Evolutionary conservation across 129 eudicot species (phyloP), one percentile per base, ranked within the genome.

Genomic region (Flaveria ramosissima): DNA sequence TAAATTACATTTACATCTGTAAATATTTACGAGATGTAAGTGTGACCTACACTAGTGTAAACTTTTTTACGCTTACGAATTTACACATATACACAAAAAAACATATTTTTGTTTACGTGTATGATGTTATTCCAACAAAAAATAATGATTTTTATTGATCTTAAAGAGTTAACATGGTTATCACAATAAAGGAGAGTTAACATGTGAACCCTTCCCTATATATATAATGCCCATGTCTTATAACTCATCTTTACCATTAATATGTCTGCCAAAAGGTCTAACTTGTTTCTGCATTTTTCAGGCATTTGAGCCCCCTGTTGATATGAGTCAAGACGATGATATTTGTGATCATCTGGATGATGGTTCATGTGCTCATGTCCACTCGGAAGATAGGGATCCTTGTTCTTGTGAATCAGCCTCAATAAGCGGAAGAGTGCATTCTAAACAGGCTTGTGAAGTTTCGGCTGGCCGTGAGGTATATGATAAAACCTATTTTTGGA

Each of bases 291-390:
- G 32, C 21, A 8, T 72, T 65, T 57, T 84, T 64, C 85, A 93
- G 98, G 93, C 96, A 48, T 93, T 93, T 91, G 93, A 93, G 61
- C 97, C 98, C 62, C 98, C 97, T 16, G 82, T 93, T 74, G 98
- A 93, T 86, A 84, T 93, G 96, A 87, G 96, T 71, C 84, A 75
- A 77, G 97, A 86, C 42, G 68, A 64, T 70, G 88, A 84, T 66
- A 66, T 7, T 62, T 78, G 88, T 81, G 96, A 84, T 50, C 70
- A 59, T 80, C 68, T 53, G 73, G 84, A 77, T 55, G 69, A 83
- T 82, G 77, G 80, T 60, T 77, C 84, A 26, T 84, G 85, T 20
- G 81, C 71, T 51, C 78, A 59, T 46, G 53, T 26, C 60, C 76
- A 27, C 69, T 80, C 88, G 67, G 74, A 80, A 70, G 92, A 80